These are phyloP conservation scores for Pleurotus ostreatus DNA, from an alignment of 768 basidiomycete species.

Conservation along the genomic window DNA sequence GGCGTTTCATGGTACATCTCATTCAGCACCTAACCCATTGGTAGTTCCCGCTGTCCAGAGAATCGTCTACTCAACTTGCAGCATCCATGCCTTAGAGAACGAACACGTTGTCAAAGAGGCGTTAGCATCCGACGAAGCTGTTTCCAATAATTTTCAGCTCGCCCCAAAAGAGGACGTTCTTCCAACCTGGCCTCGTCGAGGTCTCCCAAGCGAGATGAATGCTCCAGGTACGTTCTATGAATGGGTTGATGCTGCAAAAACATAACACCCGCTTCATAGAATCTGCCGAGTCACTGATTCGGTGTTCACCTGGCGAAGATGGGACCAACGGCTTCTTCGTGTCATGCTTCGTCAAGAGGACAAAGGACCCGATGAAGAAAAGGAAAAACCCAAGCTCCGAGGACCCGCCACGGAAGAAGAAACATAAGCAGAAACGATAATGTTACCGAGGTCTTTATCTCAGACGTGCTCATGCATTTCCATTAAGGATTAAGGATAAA, in stretches of 20 bases:
- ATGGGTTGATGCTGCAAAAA: neutral
- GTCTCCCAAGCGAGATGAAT: conserved; percentile 61
- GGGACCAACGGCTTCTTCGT: conserved; percentile 97
- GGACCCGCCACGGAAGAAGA: conserved; percentile 13
- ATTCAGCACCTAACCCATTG: conserved; percentile 9
- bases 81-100: conserved; percentile 86
- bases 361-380: conserved; percentile 15
- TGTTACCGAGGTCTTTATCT: neutral
- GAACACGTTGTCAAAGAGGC: conserved; percentile 83
- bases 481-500: neutral
- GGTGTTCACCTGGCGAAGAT: conserved; percentile 80
- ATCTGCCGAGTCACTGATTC: conserved; percentile 53
- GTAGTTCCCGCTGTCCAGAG: conserved; percentile 71
- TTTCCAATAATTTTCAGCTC: conserved; percentile 49
- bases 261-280: neutral
- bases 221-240: conserved; percentile 36
- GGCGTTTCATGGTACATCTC: conserved; percentile 17
- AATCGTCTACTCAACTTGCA: conserved; percentile 99
- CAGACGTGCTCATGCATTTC: neutral
- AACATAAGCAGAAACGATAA: conserved; percentile 13
- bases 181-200: conserved; percentile 81
- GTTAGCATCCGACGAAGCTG: conserved; percentile 68
- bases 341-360: conserved; percentile 71
- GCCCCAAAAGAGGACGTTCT: conserved; percentile 66
- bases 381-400: conserved; percentile 17